phyloP scores from a whole-genome alignment of 2,329 filamentous ascomycete species.

The Alternaria panax region DNA sequence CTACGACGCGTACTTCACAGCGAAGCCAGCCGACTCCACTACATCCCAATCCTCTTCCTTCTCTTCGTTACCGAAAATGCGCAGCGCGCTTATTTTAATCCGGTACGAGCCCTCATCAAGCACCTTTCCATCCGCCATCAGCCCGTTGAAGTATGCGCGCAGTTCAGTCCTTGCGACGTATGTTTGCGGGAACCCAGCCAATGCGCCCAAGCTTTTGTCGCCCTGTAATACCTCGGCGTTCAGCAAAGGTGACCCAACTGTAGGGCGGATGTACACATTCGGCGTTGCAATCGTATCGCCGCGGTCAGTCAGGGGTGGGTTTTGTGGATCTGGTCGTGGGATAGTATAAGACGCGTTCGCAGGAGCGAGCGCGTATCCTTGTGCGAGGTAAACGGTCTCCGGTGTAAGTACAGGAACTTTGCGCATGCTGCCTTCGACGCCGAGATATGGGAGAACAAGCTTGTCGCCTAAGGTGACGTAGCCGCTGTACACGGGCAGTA shows the following conservation, averaged over 20 bases:
- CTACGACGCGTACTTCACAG: neutral
- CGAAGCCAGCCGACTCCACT: neutral
- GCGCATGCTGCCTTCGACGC: conserved; percentile 13
- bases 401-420: conserved; percentile 8
- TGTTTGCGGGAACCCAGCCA: conserved; percentile 16
- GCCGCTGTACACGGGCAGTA: conserved; percentile 34
- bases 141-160: conserved; percentile 21
- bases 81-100: conserved; percentile 20
- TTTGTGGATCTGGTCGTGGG: conserved; percentile 18
- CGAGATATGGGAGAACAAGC: conserved; percentile 29
- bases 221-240: conserved; percentile 17
- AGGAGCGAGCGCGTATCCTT: conserved; percentile 11
- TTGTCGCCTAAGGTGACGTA: conserved; percentile 21
- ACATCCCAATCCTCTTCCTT: conserved; percentile 2
- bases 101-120: conserved; percentile 24
- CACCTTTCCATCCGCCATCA: conserved; percentile 21
- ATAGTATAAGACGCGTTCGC: conserved; percentile 19
- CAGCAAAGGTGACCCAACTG: conserved; percentile 5
- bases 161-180: conserved; percentile 8
- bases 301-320: conserved; percentile 6
- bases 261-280: neutral
- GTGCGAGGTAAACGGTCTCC: conserved; percentile 16
- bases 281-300: conserved; percentile 7
- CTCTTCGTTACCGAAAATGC: conserved; percentile 7
- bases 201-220: conserved; percentile 3